phyloP scores from a whole-genome alignment of 1,284 basidiomycete species.

The Earliella scabrosa region DNA sequence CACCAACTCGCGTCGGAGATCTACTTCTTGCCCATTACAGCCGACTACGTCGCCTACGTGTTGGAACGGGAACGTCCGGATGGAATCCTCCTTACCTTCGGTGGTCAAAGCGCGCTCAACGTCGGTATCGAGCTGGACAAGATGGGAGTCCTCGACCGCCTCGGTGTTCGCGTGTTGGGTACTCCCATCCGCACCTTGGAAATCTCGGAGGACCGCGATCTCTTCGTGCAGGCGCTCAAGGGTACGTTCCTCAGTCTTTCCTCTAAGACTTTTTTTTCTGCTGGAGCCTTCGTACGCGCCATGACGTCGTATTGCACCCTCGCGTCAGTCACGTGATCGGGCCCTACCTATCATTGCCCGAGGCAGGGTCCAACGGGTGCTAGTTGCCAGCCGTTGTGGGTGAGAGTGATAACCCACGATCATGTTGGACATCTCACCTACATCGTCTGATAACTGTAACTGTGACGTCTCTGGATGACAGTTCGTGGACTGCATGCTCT shows the following conservation, averaged over 20 bases:
- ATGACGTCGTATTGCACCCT: background rate
- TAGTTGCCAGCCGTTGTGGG: too few relatives aligned
- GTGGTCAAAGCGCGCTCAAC: conserved; percentile 97
- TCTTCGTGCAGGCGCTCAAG: conserved; percentile 97
- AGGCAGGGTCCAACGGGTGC: background rate
- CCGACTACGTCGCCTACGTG: conserved; percentile 98
- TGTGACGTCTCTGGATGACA: too few relatives aligned
- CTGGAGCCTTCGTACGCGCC: background rate
- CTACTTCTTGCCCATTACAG: conserved; percentile 96
- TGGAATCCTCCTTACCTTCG: conserved; percentile 97
- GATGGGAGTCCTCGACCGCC: conserved; percentile 96
- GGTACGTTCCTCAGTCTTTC: conserved; percentile 48
- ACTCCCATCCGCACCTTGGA: conserved; percentile 95
- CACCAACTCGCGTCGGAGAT: conserved; percentile 96
- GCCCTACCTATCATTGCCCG: background rate
- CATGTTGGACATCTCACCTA: too few relatives aligned
- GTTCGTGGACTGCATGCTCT: too few relatives aligned
- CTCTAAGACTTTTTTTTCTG: background rate
- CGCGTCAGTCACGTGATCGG: conserved; percentile 8
- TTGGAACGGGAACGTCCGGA: conserved; percentile 98
- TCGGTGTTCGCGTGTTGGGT: conserved; percentile 94
- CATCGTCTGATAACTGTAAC: too few relatives aligned
- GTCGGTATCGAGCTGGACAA: conserved; percentile 97
- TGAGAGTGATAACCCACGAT: too few relatives aligned
- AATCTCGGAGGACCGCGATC: conserved; percentile 95